A percentile compares a stretch with the other conserved stretches of the same genome.
Evolutionary conservation across 257 asterid species (phyloP).

Genomic region (Solanum rostratum): DNA sequence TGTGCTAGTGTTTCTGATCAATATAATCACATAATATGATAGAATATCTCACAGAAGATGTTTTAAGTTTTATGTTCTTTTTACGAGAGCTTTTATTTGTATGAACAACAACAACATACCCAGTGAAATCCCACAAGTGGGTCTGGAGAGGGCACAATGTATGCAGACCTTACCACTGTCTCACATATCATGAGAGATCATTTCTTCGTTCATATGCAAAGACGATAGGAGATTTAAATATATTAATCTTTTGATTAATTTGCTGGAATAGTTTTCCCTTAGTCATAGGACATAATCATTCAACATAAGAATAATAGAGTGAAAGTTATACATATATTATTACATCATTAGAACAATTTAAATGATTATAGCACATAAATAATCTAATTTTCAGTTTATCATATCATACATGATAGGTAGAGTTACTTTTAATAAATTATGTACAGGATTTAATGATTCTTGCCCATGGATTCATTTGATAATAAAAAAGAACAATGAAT

Average conservation of each 20-base stretch:
- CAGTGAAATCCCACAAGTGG: too few relatives aligned
- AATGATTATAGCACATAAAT: background rate
- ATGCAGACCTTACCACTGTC: too few relatives aligned
- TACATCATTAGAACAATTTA: background rate
- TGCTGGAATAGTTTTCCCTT: background rate
- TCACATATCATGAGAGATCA: background rate
- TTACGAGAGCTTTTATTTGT: too few relatives aligned
- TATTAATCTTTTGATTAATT: background rate
- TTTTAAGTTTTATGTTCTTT: too few relatives aligned
- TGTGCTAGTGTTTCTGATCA: background rate
- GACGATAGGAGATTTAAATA: background rate
- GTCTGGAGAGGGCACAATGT: too few relatives aligned
- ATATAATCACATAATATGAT: background rate
- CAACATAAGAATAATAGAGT: background rate
- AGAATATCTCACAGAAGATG: background rate
- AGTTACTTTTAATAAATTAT: background rate
- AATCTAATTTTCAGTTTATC: background rate
- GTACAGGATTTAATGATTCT: background rate
- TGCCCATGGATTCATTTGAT: background rate
- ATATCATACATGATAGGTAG: background rate
- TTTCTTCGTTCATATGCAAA: slow-evolving; percentile 6
- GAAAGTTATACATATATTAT: background rate
- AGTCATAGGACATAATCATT: background rate
- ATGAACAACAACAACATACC: too few relatives aligned
- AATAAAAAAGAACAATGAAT: background rate